These are phyloP conservation scores for Narthecium ossifragum DNA, from an alignment of 106 monocot species.

Conservation along the genomic window DNA sequence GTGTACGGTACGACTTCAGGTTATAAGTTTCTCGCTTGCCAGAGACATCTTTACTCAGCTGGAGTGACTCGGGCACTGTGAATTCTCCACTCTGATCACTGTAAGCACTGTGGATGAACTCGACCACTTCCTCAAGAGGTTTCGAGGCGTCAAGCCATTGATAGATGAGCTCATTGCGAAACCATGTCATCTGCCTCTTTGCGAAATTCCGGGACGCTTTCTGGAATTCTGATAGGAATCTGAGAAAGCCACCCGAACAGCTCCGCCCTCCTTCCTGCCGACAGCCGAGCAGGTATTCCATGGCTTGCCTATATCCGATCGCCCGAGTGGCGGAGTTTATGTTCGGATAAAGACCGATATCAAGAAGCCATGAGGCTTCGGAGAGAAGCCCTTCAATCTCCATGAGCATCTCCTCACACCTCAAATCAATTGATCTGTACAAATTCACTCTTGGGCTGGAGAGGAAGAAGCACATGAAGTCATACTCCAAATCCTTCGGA, in stretches of 20 bases:
- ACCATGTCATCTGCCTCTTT: constrained; percentile 96
- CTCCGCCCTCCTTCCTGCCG: constrained; percentile 48
- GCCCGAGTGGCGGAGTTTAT: constrained; percentile 79
- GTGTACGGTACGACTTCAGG: constrained; percentile 58
- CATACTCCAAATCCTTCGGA: constrained; percentile 53
- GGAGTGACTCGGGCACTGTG: constrained; percentile 44
- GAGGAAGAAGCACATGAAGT: constrained; percentile 83
- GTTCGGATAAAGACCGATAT: constrained; percentile 59
- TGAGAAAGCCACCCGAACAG: constrained; percentile 33
- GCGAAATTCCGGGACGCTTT: constrained; percentile 83
- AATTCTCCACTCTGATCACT: constrained; percentile 15
- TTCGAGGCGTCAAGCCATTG: constrained; percentile 76
- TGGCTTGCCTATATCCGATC: constrained; percentile 89
- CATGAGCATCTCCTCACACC: constrained; percentile 89
- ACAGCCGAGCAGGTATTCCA: constrained; percentile 70
- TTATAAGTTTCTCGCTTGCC: constrained; percentile 32
- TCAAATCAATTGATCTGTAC: constrained; percentile 72
- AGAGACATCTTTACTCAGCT: constrained; percentile 46
- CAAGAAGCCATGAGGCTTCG: constrained; percentile 92
- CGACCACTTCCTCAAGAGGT: constrained; percentile 50
- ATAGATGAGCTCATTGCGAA: constrained; percentile 71
- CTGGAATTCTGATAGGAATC: constrained; percentile 65
- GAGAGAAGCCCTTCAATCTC: constrained; percentile 55
- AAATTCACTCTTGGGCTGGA: constrained; percentile 55
- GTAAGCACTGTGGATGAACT: constrained; percentile 47